Percentiles rank a stretch among this genome's conserved stretches.
phyloP scores from a whole-genome alignment of 2,329 filamentous ascomycete genomes.

The Neofusicoccum cordaticola region DNA sequence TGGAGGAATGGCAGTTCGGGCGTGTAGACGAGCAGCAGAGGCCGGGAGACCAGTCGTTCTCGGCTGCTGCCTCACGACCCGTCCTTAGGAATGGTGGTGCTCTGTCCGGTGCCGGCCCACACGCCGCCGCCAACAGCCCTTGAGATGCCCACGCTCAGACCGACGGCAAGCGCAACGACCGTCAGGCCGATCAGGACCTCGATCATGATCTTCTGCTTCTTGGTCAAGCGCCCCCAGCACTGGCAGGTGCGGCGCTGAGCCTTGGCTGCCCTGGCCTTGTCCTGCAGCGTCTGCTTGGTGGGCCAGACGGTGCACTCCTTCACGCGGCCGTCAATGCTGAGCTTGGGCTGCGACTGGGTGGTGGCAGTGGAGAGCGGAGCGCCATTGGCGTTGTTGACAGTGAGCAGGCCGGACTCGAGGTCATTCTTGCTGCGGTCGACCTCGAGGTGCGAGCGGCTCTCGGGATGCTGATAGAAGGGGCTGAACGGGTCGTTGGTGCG shows the following conservation, averaged over 20 bases:
- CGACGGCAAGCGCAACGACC: constrained; percentile 46
- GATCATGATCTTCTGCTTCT: constrained; percentile 43
- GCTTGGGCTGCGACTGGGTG: constrained; percentile 38
- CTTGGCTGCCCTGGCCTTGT: constrained; percentile 37
- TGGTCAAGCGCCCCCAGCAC: constrained; percentile 41
- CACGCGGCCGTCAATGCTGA: constrained; percentile 41
- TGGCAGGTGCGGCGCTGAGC: constrained; percentile 40
- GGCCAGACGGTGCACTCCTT: constrained; percentile 55
- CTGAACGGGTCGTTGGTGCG: constrained; percentile 43
- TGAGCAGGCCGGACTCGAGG: constrained; percentile 33
- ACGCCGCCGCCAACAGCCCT: constrained; percentile 49
- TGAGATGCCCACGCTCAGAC: constrained; percentile 49
- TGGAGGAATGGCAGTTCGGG: neutral
- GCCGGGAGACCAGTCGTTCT: neutral
- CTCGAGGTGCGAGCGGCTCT: constrained; percentile 21
- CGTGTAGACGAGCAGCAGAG: neutral
- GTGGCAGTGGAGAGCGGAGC: constrained; percentile 36
- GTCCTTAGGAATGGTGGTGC: constrained; percentile 29
- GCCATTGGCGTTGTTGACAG: constrained; percentile 40
- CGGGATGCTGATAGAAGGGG: constrained; percentile 49
- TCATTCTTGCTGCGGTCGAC: constrained; percentile 15
- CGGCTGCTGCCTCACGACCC: neutral
- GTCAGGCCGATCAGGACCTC: constrained; percentile 47
- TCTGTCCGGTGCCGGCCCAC: constrained; percentile 40
- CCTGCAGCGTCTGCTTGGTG: constrained; percentile 46